These are phyloP conservation scores for Akanthomyces dipterigenus DNA, from an alignment of 2,329 filamentous ascomycete species.

Conservation along the genomic window DNA sequence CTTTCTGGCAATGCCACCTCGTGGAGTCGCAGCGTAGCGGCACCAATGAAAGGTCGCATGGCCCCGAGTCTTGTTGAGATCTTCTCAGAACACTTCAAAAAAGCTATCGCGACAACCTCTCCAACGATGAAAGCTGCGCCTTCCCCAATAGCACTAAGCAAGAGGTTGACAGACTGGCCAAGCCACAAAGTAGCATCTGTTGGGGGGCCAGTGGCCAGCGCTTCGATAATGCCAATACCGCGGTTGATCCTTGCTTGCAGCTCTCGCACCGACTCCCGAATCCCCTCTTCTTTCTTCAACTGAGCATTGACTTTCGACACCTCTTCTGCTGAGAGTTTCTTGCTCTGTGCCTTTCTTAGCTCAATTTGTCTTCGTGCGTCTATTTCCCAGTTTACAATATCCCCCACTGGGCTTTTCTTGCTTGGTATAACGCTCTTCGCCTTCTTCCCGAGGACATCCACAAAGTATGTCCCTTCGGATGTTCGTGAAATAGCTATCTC, in stretches of 20 bases:
- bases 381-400: slow-evolving; percentile 95
- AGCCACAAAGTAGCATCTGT: slow-evolving; percentile 88
- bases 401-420: slow-evolving; percentile 92
- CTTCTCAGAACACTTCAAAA: slow-evolving; percentile 71
- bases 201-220: slow-evolving; percentile 79
- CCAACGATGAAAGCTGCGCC: slow-evolving; percentile 78
- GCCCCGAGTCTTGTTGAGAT: slow-evolving; percentile 67
- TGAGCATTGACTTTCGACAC: slow-evolving; percentile 86
- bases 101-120: slow-evolving; percentile 69
- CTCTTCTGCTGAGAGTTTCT: slow-evolving; percentile 87
- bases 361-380: slow-evolving; percentile 81
- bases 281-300: slow-evolving; percentile 75
- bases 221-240: slow-evolving; percentile 78
- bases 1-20: slow-evolving; percentile 67
- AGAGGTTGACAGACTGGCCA: slow-evolving; percentile 65
- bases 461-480: slow-evolving; percentile 77
- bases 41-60: slow-evolving; percentile 75
- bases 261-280: slow-evolving; percentile 64
- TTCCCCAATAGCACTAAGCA: slow-evolving; percentile 69
- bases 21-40: slow-evolving; percentile 76
- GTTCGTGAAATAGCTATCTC: slow-evolving; percentile 93
- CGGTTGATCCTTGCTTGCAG: slow-evolving; percentile 67
- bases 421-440: slow-evolving; percentile 61
- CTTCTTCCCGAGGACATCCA: slow-evolving; percentile 88
- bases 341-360: slow-evolving; percentile 85